Evolutionary conservation across 2,329 filamentous ascomycete species (phyloP).

Genomic region (Alternaria gansuensis): DNA sequence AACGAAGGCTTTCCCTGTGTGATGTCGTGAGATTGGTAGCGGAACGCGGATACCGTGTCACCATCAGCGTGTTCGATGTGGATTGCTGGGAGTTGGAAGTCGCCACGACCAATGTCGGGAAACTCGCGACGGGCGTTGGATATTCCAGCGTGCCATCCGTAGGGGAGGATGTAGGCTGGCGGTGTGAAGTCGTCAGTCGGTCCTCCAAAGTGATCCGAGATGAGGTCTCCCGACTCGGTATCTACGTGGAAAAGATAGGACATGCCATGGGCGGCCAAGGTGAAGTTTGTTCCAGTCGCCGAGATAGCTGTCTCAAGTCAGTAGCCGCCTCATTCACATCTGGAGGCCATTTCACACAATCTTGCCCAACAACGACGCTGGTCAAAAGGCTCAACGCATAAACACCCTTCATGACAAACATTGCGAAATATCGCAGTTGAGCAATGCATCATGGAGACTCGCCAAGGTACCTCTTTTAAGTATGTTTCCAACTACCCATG

Average conservation of each 20-base stretch:
- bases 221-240: constrained; percentile 63
- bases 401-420: constrained; percentile 18
- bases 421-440: constrained; percentile 6
- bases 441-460: constrained; percentile 3
- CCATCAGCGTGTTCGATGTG: constrained; percentile 67
- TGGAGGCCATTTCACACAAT: constrained; percentile 22
- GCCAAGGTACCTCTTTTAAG: constrained; percentile 14
- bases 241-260: constrained; percentile 73
- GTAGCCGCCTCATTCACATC: not conserved
- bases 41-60: constrained; percentile 66
- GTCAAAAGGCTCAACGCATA: constrained; percentile 27
- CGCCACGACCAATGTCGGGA: constrained; percentile 70
- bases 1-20: constrained; percentile 65
- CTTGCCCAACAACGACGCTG: constrained; percentile 26
- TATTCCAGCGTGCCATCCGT: constrained; percentile 64
- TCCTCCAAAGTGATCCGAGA: constrained; percentile 70
- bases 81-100: constrained; percentile 69
- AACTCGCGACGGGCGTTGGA: constrained; percentile 68
- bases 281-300: constrained; percentile 65
- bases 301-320: constrained; percentile 57
- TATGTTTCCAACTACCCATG: constrained; percentile 20
- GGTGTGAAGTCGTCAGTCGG: constrained; percentile 63
- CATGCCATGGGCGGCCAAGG: constrained; percentile 64
- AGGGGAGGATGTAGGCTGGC: constrained; percentile 49
- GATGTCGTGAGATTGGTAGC: constrained; percentile 67